Conservation (phyloP, 2,329 filamentous ascomycete species). For the Ramularia endophylla region DNA sequence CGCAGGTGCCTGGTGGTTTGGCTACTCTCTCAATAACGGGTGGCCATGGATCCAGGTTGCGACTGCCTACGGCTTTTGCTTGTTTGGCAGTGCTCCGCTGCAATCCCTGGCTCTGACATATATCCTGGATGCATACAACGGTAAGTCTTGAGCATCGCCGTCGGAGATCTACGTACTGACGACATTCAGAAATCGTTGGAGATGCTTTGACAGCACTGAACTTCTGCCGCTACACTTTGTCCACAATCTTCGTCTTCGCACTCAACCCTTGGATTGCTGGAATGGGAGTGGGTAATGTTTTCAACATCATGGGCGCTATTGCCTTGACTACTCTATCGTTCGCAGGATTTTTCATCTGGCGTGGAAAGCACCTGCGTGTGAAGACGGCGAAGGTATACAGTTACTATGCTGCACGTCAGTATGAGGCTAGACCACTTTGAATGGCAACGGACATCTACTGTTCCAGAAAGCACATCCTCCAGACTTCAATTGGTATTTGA, state of each 20-base stretch:
- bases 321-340: slow-evolving; percentile 28
- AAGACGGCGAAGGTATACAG: slow-evolving; percentile 30
- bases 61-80: slow-evolving; percentile 35
- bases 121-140: slow-evolving; percentile 34
- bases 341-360: slow-evolving; percentile 28
- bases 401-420: slow-evolving; percentile 32
- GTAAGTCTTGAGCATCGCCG: slow-evolving; percentile 22
- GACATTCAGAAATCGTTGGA: slow-evolving; percentile 37
- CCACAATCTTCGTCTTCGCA: slow-evolving; percentile 43
- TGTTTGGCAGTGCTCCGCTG: slow-evolving; percentile 32
- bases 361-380: slow-evolving; percentile 31
- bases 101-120: slow-evolving; percentile 36
- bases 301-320: slow-evolving; percentile 36
- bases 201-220: slow-evolving; percentile 43
- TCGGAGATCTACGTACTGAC: slow-evolving; percentile 7
- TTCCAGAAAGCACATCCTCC: no score
- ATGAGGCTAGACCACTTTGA: slow-evolving; percentile 23
- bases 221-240: slow-evolving; percentile 41
- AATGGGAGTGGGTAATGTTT: slow-evolving; percentile 38
- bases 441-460: background rate
- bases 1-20: slow-evolving; percentile 36
- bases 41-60: slow-evolving; percentile 27
- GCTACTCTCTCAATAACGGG: slow-evolving; percentile 26
- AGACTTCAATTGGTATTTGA: no score
- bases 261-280: slow-evolving; percentile 37